Evolutionary conservation across 129 eudicot species (phyloP), one percentile per base, ranked within the genome.

Genomic region (Arctium lappa): DNA sequence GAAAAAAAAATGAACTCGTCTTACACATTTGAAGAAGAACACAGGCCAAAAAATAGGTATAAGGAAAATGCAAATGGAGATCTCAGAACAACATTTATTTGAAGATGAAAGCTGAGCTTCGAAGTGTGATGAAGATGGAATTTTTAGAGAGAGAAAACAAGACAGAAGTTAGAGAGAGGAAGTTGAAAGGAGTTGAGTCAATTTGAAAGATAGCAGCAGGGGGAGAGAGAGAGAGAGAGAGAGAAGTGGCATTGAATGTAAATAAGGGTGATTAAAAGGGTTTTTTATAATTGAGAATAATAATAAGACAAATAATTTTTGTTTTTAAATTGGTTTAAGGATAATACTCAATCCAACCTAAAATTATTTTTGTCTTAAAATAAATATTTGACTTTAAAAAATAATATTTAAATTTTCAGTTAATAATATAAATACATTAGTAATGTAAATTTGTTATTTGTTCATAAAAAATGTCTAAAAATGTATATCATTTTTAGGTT

Each of bases 231-330:
- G 75, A 83, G 75, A 83, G 72, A 10, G 53, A 10, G 56, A 46
- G 56, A 46, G 18, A 18, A 73, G 84, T 79, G 85, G 89, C 83
- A 89, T 72, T 48, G 62, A 60, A 74, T 44, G 83, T 70, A 83
- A 78, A 77, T 83, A 77, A 22, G 40, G 39, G 3, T 15, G 75
- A 70, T 66, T 73, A 9, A 18, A 74, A 76, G 70, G 70, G 2
- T 44, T 77, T 76, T 70, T 13, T 30, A 1, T 5, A 12, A 68
- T 6, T 66, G 33, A 1, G 8, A 66, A 6, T 66, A 7, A 8
- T 66, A 66, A 66, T 66, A 66, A 66, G 33, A 66, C 68, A 60
- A 60, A n/a, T 60, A n/a, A n/a, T 60, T 60, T 22, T 22, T 22
- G 27, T 22, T 22, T 22, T 22, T 22, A 22, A 22, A 22, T 22